Evolutionary conservation across 202 grass and related monocot species (phyloP), one percentile per base, ranked within the genome.

Genomic region (Elaeis oleifera): DNA sequence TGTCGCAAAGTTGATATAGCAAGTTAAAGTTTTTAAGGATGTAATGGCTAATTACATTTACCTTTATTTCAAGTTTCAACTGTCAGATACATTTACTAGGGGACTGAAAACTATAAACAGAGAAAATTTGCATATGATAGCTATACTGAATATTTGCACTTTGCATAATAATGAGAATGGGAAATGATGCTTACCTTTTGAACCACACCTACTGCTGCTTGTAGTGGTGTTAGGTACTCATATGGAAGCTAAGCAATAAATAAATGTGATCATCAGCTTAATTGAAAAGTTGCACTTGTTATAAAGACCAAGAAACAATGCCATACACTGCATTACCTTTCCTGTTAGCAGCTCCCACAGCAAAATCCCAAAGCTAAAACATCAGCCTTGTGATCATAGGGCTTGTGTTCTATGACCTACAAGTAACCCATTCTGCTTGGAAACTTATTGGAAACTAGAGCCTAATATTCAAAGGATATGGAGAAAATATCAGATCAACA

Each of bases 121-220:
- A 44, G 36, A 44, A 44, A 44, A 44, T 13, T 44, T 44, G 2
- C 11, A 44, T 44, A 44, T 44, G 36, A 44, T 44, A 8, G 36
- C 36, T 44, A 44, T 44, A 14, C 9, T 2, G 1, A 13, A 44
- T 44, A 44, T 44, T 44, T 44, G 36, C 36, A 44, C 13, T 13
- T 13, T 44, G 36, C 26, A 54, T 25, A 68, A 58, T 20, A 50
- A 63, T 14, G 63, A 56, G 26, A 48, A 0, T 51, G 23, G 31
- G 18, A 55, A 11, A 48, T 20, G 49, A 50, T 19, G 56, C 18
- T 24, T 75, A 76, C 79, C 48, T 71, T 58, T 81, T 76, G 79
- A 71, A 81, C 79, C 17, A 81, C 79, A 16, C 79, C 79, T 4
- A 81, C 65, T 21, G 79, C 79, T 65, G 79, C 72, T 76, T 81